Base-by-base conservation (phyloP, 768 basidiomycete genomes). In the Fomitopsis serialis region DNA sequence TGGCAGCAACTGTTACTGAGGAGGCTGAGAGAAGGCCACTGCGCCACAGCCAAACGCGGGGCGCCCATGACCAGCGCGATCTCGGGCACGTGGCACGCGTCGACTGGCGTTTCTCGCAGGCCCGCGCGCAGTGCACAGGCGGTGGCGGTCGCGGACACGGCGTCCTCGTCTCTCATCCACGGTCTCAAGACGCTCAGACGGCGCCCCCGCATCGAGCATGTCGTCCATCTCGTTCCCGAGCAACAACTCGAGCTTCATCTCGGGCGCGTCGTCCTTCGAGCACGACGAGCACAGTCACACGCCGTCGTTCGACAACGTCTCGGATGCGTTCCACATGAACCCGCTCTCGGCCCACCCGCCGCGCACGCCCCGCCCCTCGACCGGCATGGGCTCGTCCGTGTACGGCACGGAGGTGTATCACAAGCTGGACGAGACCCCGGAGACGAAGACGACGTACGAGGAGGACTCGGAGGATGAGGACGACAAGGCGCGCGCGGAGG, bases 271-370 rank as follows among this genome's bases (percentile, higher is more conserved):
- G 42, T 66, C 77, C 40, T 73, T 78, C 13, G 64, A 66, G 45
- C 73, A 78, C 48, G 74, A 78, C 35, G 40, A 70, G 36, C 48
- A 71, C 52, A 72, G 71, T 45, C 87, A 84, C 61, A 72, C 82
- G 9, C 70, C 83, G 11, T 67, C 74, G 25, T 89, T 83, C 60
- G 85, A 87, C 58, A 66, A 61, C 1, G 54, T 55, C 15, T 50
- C 76, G 53, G 74, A 69, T 48, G 53, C 58, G 19, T 90, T 92
- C 61, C 87, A 87, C 58, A 87, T 91, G 79, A 91, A 91, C 63
- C 89, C 89, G 9, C 79, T 84, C 48, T 88, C 88, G 13, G 74
- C 80, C 3, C 89, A 89, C 64, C 89, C 89, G 1, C 89, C 89
- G 19, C 79, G 89, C 24, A 88, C 87, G 40, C 87, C 87, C 2